A percentile compares a stretch with the other conserved stretches of the same genome.
Conservation (phyloP, 2,329 filamentous ascomycete genomes). For the Cercospora canescens region DNA sequence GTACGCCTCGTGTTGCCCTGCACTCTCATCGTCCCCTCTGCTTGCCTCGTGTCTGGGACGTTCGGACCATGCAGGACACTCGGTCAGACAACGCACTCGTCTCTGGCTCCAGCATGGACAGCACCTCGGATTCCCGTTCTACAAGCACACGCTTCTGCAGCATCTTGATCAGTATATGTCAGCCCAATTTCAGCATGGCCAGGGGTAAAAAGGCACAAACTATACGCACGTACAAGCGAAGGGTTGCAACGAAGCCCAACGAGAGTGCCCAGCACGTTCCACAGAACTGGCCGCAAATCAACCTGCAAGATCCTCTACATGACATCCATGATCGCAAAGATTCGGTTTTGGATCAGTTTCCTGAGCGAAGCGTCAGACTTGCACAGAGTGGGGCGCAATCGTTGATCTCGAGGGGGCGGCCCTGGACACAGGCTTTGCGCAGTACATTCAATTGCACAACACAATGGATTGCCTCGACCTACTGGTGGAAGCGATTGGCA, state of each 20-base stretch:
- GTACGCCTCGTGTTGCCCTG: conserved; percentile 7
- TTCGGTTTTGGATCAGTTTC: neutral
- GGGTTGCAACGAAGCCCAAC: neutral
- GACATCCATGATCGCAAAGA: neutral
- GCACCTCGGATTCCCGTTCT: neutral
- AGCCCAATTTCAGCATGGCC: neutral
- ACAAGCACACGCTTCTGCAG: conserved; percentile 1
- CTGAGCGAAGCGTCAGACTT: neutral
- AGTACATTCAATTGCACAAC: neutral
- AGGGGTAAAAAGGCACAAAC: neutral
- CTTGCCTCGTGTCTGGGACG: neutral
- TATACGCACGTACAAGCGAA: neutral
- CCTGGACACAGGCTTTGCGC: neutral
- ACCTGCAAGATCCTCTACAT: neutral
- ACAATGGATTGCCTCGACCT: conserved; percentile 5
- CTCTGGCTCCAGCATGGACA: neutral
- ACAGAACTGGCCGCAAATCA: neutral
- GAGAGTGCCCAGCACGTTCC: neutral
- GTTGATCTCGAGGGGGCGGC: neutral
- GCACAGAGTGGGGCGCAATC: neutral
- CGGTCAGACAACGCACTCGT: neutral
- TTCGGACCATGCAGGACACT: neutral
- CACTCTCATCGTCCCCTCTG: neutral
- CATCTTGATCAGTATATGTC: conserved; percentile 14
- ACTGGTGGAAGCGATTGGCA: conserved; percentile 6